A percentile compares a stretch with the other conserved stretches of the same genome.
Conservation (phyloP, 2,329 filamentous ascomycete genomes). For the Neopestalotiopsis rosae region DNA sequence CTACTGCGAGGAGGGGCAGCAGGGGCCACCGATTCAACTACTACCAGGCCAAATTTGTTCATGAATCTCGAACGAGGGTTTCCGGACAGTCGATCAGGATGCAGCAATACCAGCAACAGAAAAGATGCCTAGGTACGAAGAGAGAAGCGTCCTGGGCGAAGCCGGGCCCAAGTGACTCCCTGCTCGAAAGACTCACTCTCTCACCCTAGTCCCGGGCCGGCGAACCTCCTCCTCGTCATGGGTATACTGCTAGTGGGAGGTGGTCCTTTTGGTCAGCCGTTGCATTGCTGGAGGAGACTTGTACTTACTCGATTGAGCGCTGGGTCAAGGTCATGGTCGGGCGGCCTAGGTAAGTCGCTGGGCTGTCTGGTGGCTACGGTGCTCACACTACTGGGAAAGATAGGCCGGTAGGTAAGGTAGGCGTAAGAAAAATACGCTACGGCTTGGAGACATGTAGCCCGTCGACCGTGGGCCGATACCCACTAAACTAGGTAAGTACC, state of each 20-base stretch:
- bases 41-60: slow-evolving; percentile 17
- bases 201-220: slow-evolving; percentile 7
- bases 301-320: slow-evolving; percentile 13
- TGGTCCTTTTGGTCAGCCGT: slow-evolving; percentile 2
- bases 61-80: slow-evolving; percentile 17
- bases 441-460: not conserved
- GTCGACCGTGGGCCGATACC: slow-evolving; percentile 17
- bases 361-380: not conserved
- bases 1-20: slow-evolving; percentile 11
- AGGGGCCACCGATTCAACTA: slow-evolving; percentile 18
- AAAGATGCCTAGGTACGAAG: not conserved
- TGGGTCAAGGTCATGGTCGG: not conserved
- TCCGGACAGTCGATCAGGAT: slow-evolving; percentile 8
- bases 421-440: not conserved
- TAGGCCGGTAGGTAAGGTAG: not conserved
- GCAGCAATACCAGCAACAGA: not conserved
- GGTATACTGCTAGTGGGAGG: slow-evolving; percentile 6
- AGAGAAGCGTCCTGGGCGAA: not conserved
- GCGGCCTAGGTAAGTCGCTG: slow-evolving; percentile 6
- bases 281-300: not conserved
- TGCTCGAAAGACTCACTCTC: not conserved
- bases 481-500: slow-evolving; percentile 15
- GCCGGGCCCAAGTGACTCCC: not conserved
- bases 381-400: not conserved
- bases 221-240: slow-evolving; percentile 10